Evolutionary conservation across 1,284 basidiomycete species (phyloP), one percentile per base, ranked within the genome.

Genomic region (Bjerkandera adusta): DNA sequence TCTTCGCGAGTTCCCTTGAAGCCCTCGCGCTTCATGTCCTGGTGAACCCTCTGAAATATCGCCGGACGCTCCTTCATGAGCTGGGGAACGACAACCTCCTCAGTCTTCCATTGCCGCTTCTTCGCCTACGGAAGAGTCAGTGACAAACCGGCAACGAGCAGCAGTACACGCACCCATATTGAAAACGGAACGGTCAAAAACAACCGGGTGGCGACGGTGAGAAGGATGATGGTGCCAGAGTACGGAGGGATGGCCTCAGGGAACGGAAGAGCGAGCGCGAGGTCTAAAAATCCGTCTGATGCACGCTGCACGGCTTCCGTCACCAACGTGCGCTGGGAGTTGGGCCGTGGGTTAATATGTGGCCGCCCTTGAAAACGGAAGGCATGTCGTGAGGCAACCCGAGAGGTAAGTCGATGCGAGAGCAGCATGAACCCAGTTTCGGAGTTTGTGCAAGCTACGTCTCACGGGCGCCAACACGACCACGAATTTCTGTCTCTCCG

Each of bases 161-260:
- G 15, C 5, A 5, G 21, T 8, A 20, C 12, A 45, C 80, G 55
- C 55, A 92, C 90, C 92, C 91, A 94, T 64, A 92, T 61, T 50
- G 85, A 81, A 50, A 89, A 72, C 15, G 92, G 92, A 4, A 92
- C 72, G 1, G 90, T 83, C 39, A 82, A 62, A 0, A 72, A 68
- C 6, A 85, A 67, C 54, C 92, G 81, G 26, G 84, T 73, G 11
- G 77, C 58, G 36, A 91, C 64, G 1, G 91, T 89, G 47, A 83
- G 71, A 3, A 90, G 61, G 35, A 94, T 83, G 51, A 95, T 90
- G 2, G 88, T 85, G 1, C 81, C 75, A 1, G 90, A 79, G 65
- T 92, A 91, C 0, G 79, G 67, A 1, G 88, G 86, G 55, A 81
- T 70, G 11, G 73, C 73, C 1, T 78, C 68, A 24, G 88, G 85